A percentile compares a stretch with the other conserved stretches of the same genome.
Conservation (phyloP, 352 stramenopile genomes). For the Thalassiosira hispida region DNA sequence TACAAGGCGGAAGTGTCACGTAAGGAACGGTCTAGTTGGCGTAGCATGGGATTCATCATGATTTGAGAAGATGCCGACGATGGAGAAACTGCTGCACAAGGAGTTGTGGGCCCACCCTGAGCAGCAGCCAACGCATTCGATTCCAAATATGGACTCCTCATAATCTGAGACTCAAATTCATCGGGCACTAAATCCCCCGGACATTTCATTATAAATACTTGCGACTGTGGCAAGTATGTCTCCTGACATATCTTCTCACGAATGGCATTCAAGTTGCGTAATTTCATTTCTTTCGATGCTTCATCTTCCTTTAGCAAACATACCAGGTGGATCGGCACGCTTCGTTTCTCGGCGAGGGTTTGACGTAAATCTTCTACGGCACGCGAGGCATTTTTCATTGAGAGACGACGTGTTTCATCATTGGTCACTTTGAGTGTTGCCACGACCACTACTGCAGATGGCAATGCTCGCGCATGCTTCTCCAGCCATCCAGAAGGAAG, state of each 20-base stretch:
- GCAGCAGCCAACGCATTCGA: not conserved
- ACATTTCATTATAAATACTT: constrained; percentile 32
- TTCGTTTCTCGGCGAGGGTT: constrained; percentile 65
- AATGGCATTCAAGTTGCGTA: constrained; percentile 16
- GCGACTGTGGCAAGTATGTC: constrained; percentile 29
- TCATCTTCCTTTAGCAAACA: constrained; percentile 42
- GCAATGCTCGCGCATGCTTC: constrained; percentile 72
- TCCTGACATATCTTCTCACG: constrained; percentile 34
- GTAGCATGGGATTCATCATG: constrained; percentile 35
- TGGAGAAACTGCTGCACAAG: not conserved
- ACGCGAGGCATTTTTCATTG: constrained; percentile 39
- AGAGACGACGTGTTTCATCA: not conserved
- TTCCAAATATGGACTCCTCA: constrained; percentile 33
- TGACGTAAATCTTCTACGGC: constrained; percentile 62
- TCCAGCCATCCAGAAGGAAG: constrained; percentile 74
- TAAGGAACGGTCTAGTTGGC: constrained; percentile 22
- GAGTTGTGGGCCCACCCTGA: not conserved
- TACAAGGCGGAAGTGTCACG: constrained; percentile 36
- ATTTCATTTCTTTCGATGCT: not conserved
- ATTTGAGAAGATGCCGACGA: not conserved
- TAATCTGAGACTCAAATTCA: constrained; percentile 31
- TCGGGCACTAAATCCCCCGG: constrained; percentile 42
- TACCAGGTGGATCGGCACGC: constrained; percentile 63
- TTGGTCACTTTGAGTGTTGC: constrained; percentile 5
- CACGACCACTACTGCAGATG: constrained; percentile 67